Conservation (phyloP, 345 rosid genomes). For the Camelina laxa region DNA sequence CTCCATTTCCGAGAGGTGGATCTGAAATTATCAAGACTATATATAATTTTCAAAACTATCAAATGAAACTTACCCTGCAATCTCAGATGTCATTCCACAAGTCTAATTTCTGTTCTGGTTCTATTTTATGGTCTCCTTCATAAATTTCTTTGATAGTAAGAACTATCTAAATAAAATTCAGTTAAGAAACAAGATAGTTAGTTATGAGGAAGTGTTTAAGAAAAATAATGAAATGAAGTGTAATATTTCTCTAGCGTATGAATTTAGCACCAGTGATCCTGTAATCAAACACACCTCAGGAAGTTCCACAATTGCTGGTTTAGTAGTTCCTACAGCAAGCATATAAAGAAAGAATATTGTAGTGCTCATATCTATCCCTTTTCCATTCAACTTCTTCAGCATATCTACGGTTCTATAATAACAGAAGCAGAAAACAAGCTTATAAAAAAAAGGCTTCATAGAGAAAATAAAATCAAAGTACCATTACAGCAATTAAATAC, state of each 20-base stretch:
- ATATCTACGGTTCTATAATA: constrained; percentile 58
- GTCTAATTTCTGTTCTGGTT: no score
- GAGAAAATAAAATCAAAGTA: constrained; percentile 12
- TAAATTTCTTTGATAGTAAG: no score
- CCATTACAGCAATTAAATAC: background rate
- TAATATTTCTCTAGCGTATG: constrained; percentile 6
- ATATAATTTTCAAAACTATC: no score
- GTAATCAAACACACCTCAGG: constrained; percentile 70
- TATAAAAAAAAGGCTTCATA: background rate
- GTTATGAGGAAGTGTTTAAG: no score
- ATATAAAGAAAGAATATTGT: constrained; percentile 84
- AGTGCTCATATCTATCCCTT: constrained; percentile 58
- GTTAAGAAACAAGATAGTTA: no score
- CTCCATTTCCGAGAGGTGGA: no score
- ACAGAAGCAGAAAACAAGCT: constrained; percentile 19
- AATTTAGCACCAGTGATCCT: constrained; percentile 21
- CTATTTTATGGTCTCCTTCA: no score
- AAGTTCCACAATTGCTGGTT: constrained; percentile 79
- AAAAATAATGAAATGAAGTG: no score
- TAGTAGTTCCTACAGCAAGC: constrained; percentile 66
- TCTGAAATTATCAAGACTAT: no score
- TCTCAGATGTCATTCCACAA: no score
- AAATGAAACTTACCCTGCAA: no score
- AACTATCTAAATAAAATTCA: no score
- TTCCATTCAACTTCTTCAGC: constrained; percentile 70